These are phyloP conservation scores for Hymenoscyphus infarciens DNA, from an alignment of 2,329 filamentous ascomycete species.

Conservation along the genomic window DNA sequence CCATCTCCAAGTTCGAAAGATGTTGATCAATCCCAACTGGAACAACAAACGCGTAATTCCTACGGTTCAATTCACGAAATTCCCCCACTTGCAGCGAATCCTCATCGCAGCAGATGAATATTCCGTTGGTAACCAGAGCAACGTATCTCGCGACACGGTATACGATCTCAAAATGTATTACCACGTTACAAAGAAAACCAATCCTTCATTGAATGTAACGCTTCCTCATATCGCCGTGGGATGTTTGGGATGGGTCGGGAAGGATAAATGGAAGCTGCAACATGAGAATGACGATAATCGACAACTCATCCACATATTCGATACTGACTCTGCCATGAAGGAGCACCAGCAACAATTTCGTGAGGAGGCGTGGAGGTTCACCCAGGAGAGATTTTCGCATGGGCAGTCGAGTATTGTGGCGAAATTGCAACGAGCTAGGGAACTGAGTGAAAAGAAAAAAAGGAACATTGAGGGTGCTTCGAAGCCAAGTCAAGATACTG, in stretches of 20 bases:
- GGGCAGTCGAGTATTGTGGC: conserved; percentile 3
- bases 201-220: neutral
- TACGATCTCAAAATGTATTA: conserved; percentile 27
- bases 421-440: conserved; percentile 10
- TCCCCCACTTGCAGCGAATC: conserved; percentile 16
- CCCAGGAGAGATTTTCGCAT: conserved; percentile 13
- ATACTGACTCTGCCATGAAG: conserved; percentile 21
- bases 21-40: conserved; percentile 29
- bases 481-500: neutral
- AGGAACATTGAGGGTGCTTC: neutral
- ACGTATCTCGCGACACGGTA: conserved; percentile 22
- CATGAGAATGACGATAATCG: conserved; percentile 22
- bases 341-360: conserved; percentile 16
- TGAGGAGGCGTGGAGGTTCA: conserved; percentile 24
- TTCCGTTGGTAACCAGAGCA: conserved; percentile 23
- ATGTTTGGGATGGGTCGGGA: conserved; percentile 25
- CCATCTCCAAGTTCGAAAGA: conserved; percentile 16
- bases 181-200: conserved; percentile 9
- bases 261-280: conserved; percentile 18
- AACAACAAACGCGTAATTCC: conserved; percentile 19
- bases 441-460: conserved; percentile 5
- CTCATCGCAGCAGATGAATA: conserved; percentile 27
- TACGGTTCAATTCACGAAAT: conserved; percentile 15
- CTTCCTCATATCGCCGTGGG: conserved; percentile 25
- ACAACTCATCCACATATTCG: conserved; percentile 23